Base-by-base conservation (phyloP, 192 early-diverging fungal species). In the Gigaspora rosea region DNA sequence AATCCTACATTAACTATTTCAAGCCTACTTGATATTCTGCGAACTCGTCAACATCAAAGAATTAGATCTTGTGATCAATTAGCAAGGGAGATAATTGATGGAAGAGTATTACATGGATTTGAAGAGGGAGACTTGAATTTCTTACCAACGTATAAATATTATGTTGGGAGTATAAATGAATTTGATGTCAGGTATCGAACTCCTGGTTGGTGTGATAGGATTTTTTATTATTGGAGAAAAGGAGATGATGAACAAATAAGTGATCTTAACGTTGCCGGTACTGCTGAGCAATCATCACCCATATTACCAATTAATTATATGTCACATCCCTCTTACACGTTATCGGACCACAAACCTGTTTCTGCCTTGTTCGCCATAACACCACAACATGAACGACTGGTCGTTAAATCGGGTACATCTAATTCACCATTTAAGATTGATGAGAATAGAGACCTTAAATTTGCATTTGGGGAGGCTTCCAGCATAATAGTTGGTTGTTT, bases 281-380 rank as follows among this genome's bases (percentile, higher is more conserved):
- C 11, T 27, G 64, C 10, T 9, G 33, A 36, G 20, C 16, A 59
- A 33, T 2, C 33, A 41, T 8, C 22, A 20, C 12, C 35, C 8
- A 64, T 76, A 8, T 56, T 10, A 56, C 15, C 66, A 22, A 15
- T 64, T 47, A 7, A 80, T 33, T 84, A 84, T 74, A 79, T 76
- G 9, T 84, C 83, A 12, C 78, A 84, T 59, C 76, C 79, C 32
- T 16, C 72, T 35, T 84, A 84, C 75, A 65, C 54, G 49, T 59
- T 63, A 10, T 84, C 83, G 50, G 83, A 84, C 63, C 83, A 84
- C 69, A 84, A 84, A 72, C 83, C 83, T 9, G 80, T 84, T 47
- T 82, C 80, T 13, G 83, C 83, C 1, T 59, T 82, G 33, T 81
- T 84, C 58, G 82, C 76, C 9, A 62, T 66, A 13, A 54, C 22